These are phyloP conservation scores for Sergeia podlipaevii DNA, from an alignment of 208 protist genomes.

Conservation along the genomic window DNA sequence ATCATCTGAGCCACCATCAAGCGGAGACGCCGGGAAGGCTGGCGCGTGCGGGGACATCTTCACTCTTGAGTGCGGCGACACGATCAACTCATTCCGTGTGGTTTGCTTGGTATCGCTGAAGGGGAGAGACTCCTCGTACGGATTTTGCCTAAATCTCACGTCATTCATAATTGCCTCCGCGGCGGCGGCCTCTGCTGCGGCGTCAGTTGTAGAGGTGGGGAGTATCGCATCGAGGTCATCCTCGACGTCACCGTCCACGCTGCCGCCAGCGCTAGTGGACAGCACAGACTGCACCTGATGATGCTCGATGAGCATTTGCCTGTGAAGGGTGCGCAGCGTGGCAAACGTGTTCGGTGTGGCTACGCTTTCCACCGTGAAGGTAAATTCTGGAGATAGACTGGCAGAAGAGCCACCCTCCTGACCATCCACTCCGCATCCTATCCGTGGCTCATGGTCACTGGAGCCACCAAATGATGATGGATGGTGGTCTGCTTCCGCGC, in stretches of 20 bases:
- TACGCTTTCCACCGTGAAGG: slow-evolving; percentile 50
- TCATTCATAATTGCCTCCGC: no score
- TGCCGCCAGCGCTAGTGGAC: background rate
- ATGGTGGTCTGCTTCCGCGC: no score
- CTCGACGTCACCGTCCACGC: background rate
- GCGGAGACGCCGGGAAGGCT: no score
- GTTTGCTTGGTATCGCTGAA: slow-evolving; percentile 3
- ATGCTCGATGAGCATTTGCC: slow-evolving; percentile 9
- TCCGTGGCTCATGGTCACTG: no score
- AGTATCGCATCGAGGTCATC: slow-evolving; percentile 20
- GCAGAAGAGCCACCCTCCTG: background rate
- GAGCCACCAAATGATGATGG: no score
- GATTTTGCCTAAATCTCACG: no score
- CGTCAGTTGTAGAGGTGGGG: slow-evolving; percentile 8
- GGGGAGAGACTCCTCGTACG: background rate
- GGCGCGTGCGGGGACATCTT: background rate
- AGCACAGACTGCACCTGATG: background rate
- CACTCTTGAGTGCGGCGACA: slow-evolving; percentile 19
- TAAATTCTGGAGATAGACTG: slow-evolving; percentile 15
- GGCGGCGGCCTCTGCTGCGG: background rate
- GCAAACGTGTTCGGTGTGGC: slow-evolving; percentile 66
- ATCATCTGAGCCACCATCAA: no score
- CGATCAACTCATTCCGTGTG: slow-evolving; percentile 19
- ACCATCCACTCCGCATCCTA: no score
- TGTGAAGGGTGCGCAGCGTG: slow-evolving; percentile 31